Evolutionary conservation across 495 filamentous ascomycete genomes (phyloP).

Genomic region (Tuber borchii): DNA sequence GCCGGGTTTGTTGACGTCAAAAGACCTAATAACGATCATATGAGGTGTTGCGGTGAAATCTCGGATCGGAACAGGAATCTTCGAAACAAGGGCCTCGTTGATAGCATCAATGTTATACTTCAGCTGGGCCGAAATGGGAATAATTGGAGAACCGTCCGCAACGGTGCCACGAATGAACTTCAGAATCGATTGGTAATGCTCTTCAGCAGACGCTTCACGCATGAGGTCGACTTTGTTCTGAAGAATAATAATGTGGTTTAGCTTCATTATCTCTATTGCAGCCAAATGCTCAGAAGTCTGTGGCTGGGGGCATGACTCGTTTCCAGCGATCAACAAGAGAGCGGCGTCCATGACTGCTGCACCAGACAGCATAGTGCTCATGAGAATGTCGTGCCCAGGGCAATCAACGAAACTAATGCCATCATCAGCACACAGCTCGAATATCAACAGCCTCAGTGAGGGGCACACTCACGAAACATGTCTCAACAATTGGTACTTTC

Average conservation of each 20-base stretch:
- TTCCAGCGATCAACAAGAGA: constrained; percentile 91
- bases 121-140: constrained; percentile 95
- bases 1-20: constrained; percentile 99
- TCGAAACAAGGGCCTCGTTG: constrained; percentile 85
- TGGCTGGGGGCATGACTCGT: constrained; percentile 97
- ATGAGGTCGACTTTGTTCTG: constrained; percentile 99
- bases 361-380: constrained; percentile 99
- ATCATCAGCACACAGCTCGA: constrained; percentile 24
- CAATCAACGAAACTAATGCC: constrained; percentile 81
- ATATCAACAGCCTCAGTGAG: not conserved
- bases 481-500: constrained; percentile 74
- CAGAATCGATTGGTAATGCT: constrained; percentile 90
- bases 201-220: constrained; percentile 81
- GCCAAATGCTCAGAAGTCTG: constrained; percentile 98
- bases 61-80: constrained; percentile 81
- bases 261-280: constrained; percentile 98
- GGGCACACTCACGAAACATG: constrained; percentile 71
- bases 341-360: constrained; percentile 99
- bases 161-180: constrained; percentile 98
- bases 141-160: constrained; percentile 90
- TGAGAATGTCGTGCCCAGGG: constrained; percentile 99
- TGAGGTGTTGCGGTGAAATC: constrained; percentile 86
- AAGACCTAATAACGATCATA: constrained; percentile 98
- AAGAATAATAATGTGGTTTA: constrained; percentile 95
- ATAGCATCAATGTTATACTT: constrained; percentile 99